phyloP scores from a whole-genome alignment of 192 early-diverging fungal genomes.

The Chytriomyces sp. region DNA sequence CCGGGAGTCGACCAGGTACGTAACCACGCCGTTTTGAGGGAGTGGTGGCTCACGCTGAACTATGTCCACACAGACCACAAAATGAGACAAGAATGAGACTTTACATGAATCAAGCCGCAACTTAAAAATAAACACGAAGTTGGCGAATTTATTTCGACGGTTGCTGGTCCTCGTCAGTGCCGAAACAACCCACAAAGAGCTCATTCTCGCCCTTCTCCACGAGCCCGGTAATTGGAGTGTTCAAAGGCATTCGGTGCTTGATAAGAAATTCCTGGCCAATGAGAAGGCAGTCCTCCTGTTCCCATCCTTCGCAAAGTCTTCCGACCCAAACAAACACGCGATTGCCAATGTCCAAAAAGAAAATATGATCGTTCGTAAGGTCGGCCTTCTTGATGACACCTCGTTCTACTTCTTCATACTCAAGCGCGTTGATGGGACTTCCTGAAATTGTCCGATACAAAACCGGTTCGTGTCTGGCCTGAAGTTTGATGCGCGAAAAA shows the following conservation, averaged over 20 bases:
- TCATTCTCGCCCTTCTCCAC: constrained; percentile 31
- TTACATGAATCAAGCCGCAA: not conserved
- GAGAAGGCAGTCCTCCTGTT: not conserved
- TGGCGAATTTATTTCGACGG: not conserved
- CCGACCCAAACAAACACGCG: constrained; percentile 41
- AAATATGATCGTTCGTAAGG: constrained; percentile 67
- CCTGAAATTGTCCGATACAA: not conserved
- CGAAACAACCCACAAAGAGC: constrained; percentile 4
- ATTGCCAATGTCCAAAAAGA: constrained; percentile 64
- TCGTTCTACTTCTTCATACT: constrained; percentile 52
- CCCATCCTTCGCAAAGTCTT: constrained; percentile 5
- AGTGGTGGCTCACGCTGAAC: no score
- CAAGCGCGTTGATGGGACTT: not conserved
- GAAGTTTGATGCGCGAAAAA: not conserved
- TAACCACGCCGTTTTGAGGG: no score
- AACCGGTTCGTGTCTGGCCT: constrained; percentile 4
- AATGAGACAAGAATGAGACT: not conserved
- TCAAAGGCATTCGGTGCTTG: not conserved
- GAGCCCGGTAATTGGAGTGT: constrained; percentile 1
- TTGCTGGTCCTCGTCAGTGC: not conserved
- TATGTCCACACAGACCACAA: no score
- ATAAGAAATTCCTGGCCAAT: constrained; percentile 24
- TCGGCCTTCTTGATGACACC: constrained; percentile 39
- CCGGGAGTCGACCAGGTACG: constrained; percentile 10
- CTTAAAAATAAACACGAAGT: not conserved